Percentiles rank a stretch among this genome's conserved stretches.
phyloP scores from a whole-genome alignment of 768 basidiomycete species.

The Leccinum truebloodii region DNA sequence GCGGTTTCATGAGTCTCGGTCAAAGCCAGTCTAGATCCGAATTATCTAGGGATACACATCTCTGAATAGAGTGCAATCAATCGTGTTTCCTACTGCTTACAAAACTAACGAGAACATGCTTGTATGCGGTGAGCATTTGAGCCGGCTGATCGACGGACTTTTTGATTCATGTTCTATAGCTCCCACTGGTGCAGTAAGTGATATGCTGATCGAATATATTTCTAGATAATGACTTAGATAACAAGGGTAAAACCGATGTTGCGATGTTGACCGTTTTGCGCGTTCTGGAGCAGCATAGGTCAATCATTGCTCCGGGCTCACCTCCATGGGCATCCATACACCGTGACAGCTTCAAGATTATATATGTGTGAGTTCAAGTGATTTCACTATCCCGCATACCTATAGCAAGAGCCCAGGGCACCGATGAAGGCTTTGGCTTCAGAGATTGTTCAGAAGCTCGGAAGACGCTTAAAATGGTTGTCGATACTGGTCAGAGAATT shows the following conservation, averaged over 20 bases:
- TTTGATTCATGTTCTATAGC: slow-evolving; percentile 46
- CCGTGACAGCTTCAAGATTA: slow-evolving; percentile 85
- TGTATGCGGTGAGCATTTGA: slow-evolving; percentile 42
- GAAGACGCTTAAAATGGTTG: slow-evolving; percentile 89
- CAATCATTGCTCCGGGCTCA: slow-evolving; percentile 27
- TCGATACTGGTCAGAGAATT: slow-evolving; percentile 85
- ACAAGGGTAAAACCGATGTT: slow-evolving; percentile 97
- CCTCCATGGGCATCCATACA: slow-evolving; percentile 54
- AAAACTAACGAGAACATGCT: slow-evolving; percentile 96
- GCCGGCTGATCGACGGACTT: background rate
- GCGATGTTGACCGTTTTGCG: slow-evolving; percentile 93
- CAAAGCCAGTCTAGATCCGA: background rate
- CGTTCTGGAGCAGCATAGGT: slow-evolving; percentile 73
- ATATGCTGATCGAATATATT: background rate
- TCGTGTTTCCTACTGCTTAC: slow-evolving; percentile 92
- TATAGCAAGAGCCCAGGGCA: slow-evolving; percentile 50
- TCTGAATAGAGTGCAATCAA: slow-evolving; percentile 93
- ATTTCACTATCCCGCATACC: background rate
- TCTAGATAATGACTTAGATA: slow-evolving; percentile 7
- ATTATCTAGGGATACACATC: slow-evolving; percentile 70
- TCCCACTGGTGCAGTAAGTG: slow-evolving; percentile 92
- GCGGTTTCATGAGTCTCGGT: slow-evolving; percentile 17
- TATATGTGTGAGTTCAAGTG: slow-evolving; percentile 75
- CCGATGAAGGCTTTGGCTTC: slow-evolving; percentile 98
- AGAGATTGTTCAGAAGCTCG: slow-evolving; percentile 91